Evolutionary conservation across 2,329 filamentous ascomycete species (phyloP).

Genomic region (Ophiostoma australiae): DNA sequence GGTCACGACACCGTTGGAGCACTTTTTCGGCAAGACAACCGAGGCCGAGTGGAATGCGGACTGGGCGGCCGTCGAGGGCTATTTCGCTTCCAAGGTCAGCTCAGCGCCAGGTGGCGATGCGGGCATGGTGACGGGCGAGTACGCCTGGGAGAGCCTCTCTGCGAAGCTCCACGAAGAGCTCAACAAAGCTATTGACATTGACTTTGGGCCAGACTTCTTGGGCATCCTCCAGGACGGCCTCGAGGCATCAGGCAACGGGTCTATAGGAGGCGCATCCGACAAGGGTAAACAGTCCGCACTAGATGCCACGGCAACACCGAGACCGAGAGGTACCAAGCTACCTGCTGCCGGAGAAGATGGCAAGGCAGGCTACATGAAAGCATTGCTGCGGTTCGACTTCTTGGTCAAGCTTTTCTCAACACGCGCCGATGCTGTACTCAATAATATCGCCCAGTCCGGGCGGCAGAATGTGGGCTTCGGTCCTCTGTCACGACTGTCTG

Average conservation of each 20-base stretch:
- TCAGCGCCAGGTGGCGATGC: neutral
- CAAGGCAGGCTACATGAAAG: constrained; percentile 40
- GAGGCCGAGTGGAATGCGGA: constrained; percentile 49
- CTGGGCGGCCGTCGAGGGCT: constrained; percentile 31
- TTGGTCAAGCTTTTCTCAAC: constrained; percentile 54
- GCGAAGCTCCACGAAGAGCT: constrained; percentile 32
- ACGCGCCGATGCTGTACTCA: constrained; percentile 59
- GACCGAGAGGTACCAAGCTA: neutral
- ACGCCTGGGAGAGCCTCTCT: constrained; percentile 36
- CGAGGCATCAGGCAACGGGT: neutral
- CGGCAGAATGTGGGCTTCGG: constrained; percentile 64
- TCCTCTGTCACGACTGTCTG: constrained; percentile 44
- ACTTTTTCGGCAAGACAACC: constrained; percentile 52
- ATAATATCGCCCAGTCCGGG: constrained; percentile 64
- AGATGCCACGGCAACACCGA: neutral
- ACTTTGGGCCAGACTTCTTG: constrained; percentile 19
- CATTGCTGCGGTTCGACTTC: constrained; percentile 58
- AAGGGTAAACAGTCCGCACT: neutral
- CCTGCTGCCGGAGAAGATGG: constrained; percentile 26
- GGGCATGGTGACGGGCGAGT: neutral
- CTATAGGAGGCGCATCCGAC: neutral
- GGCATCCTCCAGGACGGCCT: constrained; percentile 18
- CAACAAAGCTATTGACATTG: constrained; percentile 20
- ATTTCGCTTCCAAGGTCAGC: neutral
- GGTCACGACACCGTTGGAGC: constrained; percentile 57